Evolutionary conservation across 1,139 yeast species (phyloP).

Genomic region (Candida sp.): DNA sequence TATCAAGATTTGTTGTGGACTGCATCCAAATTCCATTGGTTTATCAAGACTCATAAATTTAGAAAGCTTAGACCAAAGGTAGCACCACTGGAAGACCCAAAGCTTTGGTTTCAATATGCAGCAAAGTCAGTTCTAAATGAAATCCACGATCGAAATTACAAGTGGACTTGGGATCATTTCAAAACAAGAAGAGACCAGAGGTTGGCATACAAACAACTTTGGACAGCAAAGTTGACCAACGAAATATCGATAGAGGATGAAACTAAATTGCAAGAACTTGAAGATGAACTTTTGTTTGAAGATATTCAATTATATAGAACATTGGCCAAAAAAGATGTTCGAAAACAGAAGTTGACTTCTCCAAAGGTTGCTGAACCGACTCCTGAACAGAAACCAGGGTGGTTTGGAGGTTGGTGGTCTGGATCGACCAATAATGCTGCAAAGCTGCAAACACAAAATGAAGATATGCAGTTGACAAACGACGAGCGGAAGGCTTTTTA

Average conservation of each 20-base stretch:
- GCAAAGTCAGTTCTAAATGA: slow-evolving; percentile 71
- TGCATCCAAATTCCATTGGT: slow-evolving; percentile 79
- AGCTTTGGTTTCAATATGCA: slow-evolving; percentile 79
- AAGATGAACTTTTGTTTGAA: slow-evolving; percentile 62
- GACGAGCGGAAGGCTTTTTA: slow-evolving; percentile 81
- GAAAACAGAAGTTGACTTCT: slow-evolving; percentile 43
- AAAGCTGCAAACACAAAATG: slow-evolving; percentile 7
- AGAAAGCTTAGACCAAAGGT: slow-evolving; percentile 66
- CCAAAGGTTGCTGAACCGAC: slow-evolving; percentile 10
- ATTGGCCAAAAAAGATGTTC: slow-evolving; percentile 63
- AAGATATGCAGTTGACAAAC: slow-evolving; percentile 46
- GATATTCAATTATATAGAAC: slow-evolving; percentile 86
- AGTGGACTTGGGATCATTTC: slow-evolving; percentile 89
- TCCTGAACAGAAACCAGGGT: slow-evolving; percentile 28
- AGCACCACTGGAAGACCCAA: slow-evolving; percentile 64
- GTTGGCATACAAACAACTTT: slow-evolving; percentile 61
- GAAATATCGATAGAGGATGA: slow-evolving; percentile 33
- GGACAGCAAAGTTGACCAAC: slow-evolving; percentile 52
- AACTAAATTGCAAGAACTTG: slow-evolving; percentile 48
- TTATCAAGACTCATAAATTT: slow-evolving; percentile 70
- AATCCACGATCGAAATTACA: slow-evolving; percentile 74
- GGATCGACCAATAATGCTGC: slow-evolving; percentile 11
- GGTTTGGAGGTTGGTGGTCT: slow-evolving; percentile 65
- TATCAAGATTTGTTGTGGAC: slow-evolving; percentile 82
- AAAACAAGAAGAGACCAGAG: slow-evolving; percentile 71